phyloP scores from a whole-genome alignment of 164 flowering plant genomes.

The Umbilicus rupestris region DNA sequence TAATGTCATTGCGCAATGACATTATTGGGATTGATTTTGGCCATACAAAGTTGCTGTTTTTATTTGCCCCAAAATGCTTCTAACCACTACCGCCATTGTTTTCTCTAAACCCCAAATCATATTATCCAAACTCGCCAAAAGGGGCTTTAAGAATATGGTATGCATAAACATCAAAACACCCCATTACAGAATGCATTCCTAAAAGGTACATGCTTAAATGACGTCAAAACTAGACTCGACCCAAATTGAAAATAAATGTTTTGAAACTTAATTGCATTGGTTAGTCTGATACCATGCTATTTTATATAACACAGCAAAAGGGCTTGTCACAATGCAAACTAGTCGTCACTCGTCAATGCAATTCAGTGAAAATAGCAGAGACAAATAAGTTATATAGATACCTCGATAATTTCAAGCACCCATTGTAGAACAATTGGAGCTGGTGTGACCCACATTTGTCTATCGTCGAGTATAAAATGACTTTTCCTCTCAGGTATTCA shows the following conservation, averaged over 20 bases:
- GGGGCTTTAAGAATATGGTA: neutral
- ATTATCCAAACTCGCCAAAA: neutral
- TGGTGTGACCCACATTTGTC: neutral
- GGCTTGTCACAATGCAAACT: neutral
- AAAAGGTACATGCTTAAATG: neutral
- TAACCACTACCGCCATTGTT: conserved; percentile 1
- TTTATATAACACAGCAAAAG: neutral
- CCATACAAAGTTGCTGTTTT: neutral
- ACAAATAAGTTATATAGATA: neutral
- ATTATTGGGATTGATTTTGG: neutral
- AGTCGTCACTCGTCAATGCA: neutral
- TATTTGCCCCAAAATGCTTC: neutral
- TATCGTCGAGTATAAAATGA: neutral
- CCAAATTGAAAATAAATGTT: neutral
- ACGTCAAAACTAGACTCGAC: neutral
- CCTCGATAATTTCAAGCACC: neutral
- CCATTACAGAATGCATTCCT: neutral
- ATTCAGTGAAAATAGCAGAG: neutral
- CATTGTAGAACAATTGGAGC: neutral
- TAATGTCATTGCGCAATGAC: neutral
- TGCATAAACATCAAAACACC: no score
- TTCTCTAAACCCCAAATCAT: neutral
- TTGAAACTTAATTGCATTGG: neutral
- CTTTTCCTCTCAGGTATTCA: neutral
- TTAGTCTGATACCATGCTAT: no score